Percentiles rank a stretch among this genome's conserved stretches.
Evolutionary conservation across 2,329 filamentous ascomycete genomes (phyloP).

Genomic region (Periconia digitata): DNA sequence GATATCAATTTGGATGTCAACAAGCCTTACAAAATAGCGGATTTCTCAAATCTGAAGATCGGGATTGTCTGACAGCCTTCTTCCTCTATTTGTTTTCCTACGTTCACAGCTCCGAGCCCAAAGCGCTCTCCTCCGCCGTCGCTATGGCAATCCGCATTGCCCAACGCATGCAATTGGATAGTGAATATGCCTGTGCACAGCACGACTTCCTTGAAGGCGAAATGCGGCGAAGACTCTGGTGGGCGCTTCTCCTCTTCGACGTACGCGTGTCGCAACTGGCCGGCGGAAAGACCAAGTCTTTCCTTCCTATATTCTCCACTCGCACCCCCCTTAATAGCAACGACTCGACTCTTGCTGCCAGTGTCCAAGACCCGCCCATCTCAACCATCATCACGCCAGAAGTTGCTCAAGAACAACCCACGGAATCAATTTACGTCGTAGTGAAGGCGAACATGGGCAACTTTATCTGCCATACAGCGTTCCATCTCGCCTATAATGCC

Average conservation of each 20-base stretch:
- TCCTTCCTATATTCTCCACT: constrained; percentile 53
- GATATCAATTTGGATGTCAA: constrained; percentile 63
- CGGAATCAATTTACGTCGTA: constrained; percentile 56
- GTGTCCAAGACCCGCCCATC: constrained; percentile 41
- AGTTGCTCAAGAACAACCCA: constrained; percentile 50
- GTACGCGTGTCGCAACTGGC: constrained; percentile 55
- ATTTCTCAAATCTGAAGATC: constrained; percentile 58
- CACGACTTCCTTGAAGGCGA: constrained; percentile 60
- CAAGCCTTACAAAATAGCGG: constrained; percentile 62
- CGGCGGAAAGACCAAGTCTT: constrained; percentile 52
- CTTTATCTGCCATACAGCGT: constrained; percentile 42
- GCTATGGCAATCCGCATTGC: constrained; percentile 62
- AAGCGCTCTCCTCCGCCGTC: constrained; percentile 56
- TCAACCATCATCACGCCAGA: background rate
- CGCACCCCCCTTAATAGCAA: constrained; percentile 54
- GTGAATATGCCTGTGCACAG: constrained; percentile 55
- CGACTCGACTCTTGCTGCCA: constrained; percentile 47
- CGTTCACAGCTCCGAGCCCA: constrained; percentile 49
- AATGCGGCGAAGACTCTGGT: constrained; percentile 64
- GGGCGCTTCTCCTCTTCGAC: constrained; percentile 62
- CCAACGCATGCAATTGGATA: constrained; percentile 62
- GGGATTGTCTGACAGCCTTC: constrained; percentile 55
- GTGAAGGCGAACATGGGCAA: constrained; percentile 52
- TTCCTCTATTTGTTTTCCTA: constrained; percentile 60
- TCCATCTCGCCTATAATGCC: constrained; percentile 52